phyloP scores from a whole-genome alignment of 495 filamentous ascomycete genomes.

The Usnea hakonensis region DNA sequence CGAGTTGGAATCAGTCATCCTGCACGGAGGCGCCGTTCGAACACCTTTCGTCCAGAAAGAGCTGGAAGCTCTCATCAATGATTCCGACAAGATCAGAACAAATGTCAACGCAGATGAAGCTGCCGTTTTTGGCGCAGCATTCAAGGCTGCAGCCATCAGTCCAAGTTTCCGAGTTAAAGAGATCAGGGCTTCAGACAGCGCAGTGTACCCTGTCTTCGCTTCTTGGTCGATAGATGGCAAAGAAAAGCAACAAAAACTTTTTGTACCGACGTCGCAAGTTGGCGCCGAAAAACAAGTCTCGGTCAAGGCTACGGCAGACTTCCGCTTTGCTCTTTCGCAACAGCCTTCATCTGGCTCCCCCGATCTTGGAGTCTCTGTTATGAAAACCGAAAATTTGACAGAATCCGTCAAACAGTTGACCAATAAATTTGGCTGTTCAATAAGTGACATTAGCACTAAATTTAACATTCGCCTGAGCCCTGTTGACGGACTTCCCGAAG shows the following conservation, averaged over 20 bases:
- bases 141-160: slow-evolving; percentile 84
- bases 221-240: slow-evolving; percentile 55
- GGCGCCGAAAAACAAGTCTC: slow-evolving; percentile 81
- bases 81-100: slow-evolving; percentile 69
- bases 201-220: slow-evolving; percentile 63
- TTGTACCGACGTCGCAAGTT: slow-evolving; percentile 67
- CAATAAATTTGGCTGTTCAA: slow-evolving; percentile 65
- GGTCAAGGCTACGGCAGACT: slow-evolving; percentile 77
- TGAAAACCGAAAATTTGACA: slow-evolving; percentile 78
- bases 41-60: slow-evolving; percentile 92
- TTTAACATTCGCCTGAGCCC: slow-evolving; percentile 63
- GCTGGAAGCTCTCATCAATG: slow-evolving; percentile 68
- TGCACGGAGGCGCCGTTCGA: slow-evolving; percentile 83
- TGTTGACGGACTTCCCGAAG: slow-evolving; percentile 74
- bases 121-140: slow-evolving; percentile 92
- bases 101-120: slow-evolving; percentile 98
- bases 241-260: slow-evolving; percentile 67
- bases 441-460: slow-evolving; percentile 70
- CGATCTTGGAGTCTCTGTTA: slow-evolving; percentile 44
- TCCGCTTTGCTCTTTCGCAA: slow-evolving; percentile 75
- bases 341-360: slow-evolving; percentile 40
- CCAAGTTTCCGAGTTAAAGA: slow-evolving; percentile 97
- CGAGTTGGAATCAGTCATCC: slow-evolving; percentile 83
- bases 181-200: slow-evolving; percentile 68
- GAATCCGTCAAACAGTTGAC: slow-evolving; percentile 66